Conservation (phyloP, 371 early-diverging fungal genomes). For the Mortierella sp. region DNA sequence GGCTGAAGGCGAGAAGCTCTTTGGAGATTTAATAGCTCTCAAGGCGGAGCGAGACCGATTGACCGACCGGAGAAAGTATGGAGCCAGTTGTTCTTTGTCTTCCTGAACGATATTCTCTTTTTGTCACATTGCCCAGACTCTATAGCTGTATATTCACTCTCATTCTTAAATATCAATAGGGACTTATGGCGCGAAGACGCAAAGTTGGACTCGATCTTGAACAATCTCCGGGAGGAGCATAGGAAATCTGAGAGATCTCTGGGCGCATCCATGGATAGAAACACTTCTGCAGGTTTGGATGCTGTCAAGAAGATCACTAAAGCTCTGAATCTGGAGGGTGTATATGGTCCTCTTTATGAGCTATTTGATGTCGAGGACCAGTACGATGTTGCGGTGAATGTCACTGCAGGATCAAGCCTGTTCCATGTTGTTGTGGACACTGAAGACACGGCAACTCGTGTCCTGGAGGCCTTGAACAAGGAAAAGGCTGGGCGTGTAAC, state of each 20-base stretch:
- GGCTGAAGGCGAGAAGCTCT: slow-evolving; percentile 51
- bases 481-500: slow-evolving; percentile 92
- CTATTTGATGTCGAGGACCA: slow-evolving; percentile 90
- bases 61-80: slow-evolving; percentile 82
- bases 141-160: background rate
- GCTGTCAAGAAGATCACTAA: slow-evolving; percentile 78
- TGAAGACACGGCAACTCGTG: slow-evolving; percentile 87
- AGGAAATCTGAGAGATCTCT: slow-evolving; percentile 82
- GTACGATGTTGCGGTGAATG: slow-evolving; percentile 91
- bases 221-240: slow-evolving; percentile 79
- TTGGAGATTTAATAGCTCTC: slow-evolving; percentile 54
- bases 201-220: slow-evolving; percentile 74
- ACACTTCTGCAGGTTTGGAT: slow-evolving; percentile 80
- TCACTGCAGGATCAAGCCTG: slow-evolving; percentile 89
- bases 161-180: slow-evolving; percentile 18
- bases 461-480: slow-evolving; percentile 82
- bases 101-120: background rate
- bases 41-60: slow-evolving; percentile 69
- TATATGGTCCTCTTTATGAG: slow-evolving; percentile 94
- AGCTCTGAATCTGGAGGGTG: slow-evolving; percentile 74
- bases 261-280: slow-evolving; percentile 83
- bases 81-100: background rate
- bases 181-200: slow-evolving; percentile 94
- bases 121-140: background rate
- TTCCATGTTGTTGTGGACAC: slow-evolving; percentile 98